Percentiles rank a stretch among this genome's conserved stretches.
These are phyloP conservation scores for Suillus placidus DNA, from an alignment of 768 basidiomycete species.

Conservation along the genomic window DNA sequence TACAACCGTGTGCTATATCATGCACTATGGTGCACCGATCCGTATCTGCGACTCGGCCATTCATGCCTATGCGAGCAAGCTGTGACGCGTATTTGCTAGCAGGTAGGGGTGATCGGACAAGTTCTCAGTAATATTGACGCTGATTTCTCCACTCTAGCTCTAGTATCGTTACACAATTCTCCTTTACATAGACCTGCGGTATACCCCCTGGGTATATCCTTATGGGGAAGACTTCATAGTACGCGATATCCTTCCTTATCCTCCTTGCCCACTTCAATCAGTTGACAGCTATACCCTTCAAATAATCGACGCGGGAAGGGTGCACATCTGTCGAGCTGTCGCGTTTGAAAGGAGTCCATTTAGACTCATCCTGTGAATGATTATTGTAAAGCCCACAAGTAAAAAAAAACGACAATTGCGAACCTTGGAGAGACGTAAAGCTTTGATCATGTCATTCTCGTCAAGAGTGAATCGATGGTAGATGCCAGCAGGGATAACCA, in stretches of 20 bases:
- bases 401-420: constrained; percentile 11
- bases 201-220: neutral
- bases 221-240: neutral
- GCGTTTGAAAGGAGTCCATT: constrained; percentile 83
- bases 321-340: constrained; percentile 63
- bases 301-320: constrained; percentile 61
- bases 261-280: neutral
- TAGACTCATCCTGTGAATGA: constrained; percentile 76
- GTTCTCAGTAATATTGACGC: neutral
- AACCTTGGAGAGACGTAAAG: constrained; percentile 85
- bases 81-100: neutral
- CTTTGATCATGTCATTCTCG: constrained; percentile 68
- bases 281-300: constrained; percentile 49
- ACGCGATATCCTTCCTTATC: neutral
- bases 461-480: constrained; percentile 96
- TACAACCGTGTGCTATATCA: too few species aligned
- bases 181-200: neutral
- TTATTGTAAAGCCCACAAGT: neutral
- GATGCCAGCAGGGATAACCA: constrained; percentile 88
- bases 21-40: neutral
- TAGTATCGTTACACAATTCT: neutral
- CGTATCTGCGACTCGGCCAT: neutral
- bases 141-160: neutral
- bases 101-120: neutral
- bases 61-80: neutral